Percentiles rank a stretch among this genome's conserved stretches.
phyloP scores from a whole-genome alignment of 768 basidiomycete genomes.

The Ephemerocybe angulata region DNA sequence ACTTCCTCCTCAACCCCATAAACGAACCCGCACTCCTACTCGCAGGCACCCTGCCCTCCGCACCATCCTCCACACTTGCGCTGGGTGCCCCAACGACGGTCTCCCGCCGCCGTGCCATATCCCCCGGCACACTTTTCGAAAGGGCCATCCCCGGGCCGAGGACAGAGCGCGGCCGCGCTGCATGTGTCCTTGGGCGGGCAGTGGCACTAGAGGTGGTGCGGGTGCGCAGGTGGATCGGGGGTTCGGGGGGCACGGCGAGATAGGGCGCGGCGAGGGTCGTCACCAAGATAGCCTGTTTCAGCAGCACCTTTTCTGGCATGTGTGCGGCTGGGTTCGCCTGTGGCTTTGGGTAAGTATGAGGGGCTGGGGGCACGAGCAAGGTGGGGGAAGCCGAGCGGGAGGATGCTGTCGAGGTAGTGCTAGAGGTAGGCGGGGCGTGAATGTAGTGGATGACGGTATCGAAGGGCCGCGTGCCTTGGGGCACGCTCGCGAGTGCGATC shows the following conservation, averaged over 20 bases:
- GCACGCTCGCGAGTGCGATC: background rate
- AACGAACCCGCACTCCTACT: background rate
- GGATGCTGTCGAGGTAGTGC: background rate
- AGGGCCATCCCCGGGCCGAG: background rate
- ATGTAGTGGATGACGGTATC: constrained; percentile 45
- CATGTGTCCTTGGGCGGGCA: no score
- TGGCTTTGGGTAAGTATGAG: no score
- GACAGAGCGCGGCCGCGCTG: no score
- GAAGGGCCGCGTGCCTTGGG: constrained; percentile 20
- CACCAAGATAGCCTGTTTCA: constrained; percentile 43
- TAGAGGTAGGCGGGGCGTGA: constrained; percentile 25
- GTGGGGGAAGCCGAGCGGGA: background rate
- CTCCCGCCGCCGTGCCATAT: background rate
- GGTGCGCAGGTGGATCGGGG: background rate
- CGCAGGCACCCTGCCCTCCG: no score
- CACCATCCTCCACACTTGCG: no score
- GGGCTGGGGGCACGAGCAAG: no score
- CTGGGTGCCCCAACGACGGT: no score
- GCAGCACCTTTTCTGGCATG: constrained; percentile 37
- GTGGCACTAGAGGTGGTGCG: background rate
- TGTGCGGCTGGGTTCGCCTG: background rate
- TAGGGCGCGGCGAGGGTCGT: constrained; percentile 39
- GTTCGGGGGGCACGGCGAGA: constrained; percentile 20
- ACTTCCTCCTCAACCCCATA: background rate
- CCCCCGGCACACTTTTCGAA: background rate